Base-by-base conservation (phyloP, 495 filamentous ascomycete species). In the Aspergillus baeticus region DNA sequence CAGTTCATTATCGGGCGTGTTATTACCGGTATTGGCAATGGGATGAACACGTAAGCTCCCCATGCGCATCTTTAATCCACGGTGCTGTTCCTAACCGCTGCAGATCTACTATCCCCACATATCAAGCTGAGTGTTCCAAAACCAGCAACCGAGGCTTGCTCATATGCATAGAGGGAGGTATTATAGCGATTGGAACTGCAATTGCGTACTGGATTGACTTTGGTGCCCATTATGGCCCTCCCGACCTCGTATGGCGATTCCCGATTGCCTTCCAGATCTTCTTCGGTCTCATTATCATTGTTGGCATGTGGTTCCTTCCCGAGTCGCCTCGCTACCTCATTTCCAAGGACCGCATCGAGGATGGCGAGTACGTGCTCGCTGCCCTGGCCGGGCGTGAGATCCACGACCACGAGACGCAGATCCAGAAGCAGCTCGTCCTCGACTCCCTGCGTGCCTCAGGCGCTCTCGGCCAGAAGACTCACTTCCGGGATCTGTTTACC, bases 141-240 rank as follows among this genome's bases (percentile, higher is more conserved):
- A 85, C 88, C 0, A 84, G 80, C 61, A 92, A 92, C 68, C 82
- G 90, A 61, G 90, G 90, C 54, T 82, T 91, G 5, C 71, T 92
- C 45, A 91, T 95, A 65, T 92, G 89, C 72, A 91, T 93, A 51
- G 88, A 92, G 63, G 90, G 90, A 59, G 85, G 83, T 61, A 77
- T 84, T 56, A 91, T 92, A 57, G 89, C 89, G 38, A 89, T 92
- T 51, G 90, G 90, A 46, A 76, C 72, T 50, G 68, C 87, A 60
- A 88, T 92, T 39, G 87, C 88, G 10, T 92, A 92, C 72, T 94
- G 90, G 90, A 84, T 94, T 56, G 88, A 92, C 59, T 94, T 88
- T 60, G 90, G 89, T 34, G 82, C 87, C 20, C 83, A 82, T 11
- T 93, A 87, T 42, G 87, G 86, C 3, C 80, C 82, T 2, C 58